A percentile compares a stretch with the other conserved stretches of the same genome.
phyloP scores from a whole-genome alignment of 768 basidiomycete species.

The Lentinus tigrinus region DNA sequence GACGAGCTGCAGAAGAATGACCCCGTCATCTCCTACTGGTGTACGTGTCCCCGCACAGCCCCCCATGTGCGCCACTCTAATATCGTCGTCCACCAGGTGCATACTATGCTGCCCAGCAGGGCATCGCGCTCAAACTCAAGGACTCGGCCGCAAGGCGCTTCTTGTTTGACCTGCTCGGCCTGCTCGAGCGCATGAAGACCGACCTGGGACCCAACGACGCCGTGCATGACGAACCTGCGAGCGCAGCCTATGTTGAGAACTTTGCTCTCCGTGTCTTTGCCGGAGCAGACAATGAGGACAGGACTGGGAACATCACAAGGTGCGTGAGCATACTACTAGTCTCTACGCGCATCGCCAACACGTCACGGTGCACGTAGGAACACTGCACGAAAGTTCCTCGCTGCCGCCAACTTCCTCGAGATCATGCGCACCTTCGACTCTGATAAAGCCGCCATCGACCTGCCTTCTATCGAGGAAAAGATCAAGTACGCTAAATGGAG shows the following conservation, averaged over 20 bases:
- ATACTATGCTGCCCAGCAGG: conserved; percentile 89
- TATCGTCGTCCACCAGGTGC: conserved; percentile 53
- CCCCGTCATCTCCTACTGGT: conserved; percentile 93
- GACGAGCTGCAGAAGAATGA: conserved; percentile 83
- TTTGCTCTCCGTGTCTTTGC: conserved; percentile 91
- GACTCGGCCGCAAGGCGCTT: conserved; percentile 62
- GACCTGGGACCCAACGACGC: conserved; percentile 76
- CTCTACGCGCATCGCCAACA: background rate
- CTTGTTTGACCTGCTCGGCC: conserved; percentile 70
- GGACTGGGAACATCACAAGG: conserved; percentile 75
- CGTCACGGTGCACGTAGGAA: conserved; percentile 43
- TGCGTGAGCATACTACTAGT: conserved; percentile 31
- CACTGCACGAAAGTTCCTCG: conserved; percentile 93
- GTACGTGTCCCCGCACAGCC: conserved; percentile 47
- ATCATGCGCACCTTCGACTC: conserved; percentile 68
- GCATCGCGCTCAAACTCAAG: conserved; percentile 72
- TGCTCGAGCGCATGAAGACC: conserved; percentile 79
- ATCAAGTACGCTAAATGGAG: conserved; percentile 97
- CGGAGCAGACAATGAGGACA: conserved; percentile 88
- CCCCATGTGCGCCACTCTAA: background rate
- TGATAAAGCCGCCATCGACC: conserved; percentile 39
- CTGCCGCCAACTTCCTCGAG: conserved; percentile 93
- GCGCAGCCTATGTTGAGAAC: conserved; percentile 90
- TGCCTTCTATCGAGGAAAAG: conserved; percentile 70
- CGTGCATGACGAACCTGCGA: conserved; percentile 77